phyloP scores from a whole-genome alignment of 2,329 filamentous ascomycete species.

The Aspergillus luchuensis region DNA sequence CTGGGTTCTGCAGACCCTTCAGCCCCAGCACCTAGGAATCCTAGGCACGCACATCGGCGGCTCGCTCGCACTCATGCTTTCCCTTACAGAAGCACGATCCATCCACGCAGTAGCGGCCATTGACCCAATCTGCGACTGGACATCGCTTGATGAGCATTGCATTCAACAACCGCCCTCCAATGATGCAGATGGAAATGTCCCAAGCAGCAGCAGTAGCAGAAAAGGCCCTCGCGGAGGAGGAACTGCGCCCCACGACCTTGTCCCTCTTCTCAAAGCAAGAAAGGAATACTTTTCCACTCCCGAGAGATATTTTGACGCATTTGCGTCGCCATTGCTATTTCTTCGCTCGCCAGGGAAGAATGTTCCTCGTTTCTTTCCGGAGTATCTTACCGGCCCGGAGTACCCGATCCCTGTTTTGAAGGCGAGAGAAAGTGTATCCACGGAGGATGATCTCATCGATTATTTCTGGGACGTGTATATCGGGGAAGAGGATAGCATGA shows the following conservation, averaged over 20 bases:
- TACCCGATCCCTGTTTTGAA: constrained; percentile 37
- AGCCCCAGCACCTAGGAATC: constrained; percentile 32
- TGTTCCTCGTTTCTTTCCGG: constrained; percentile 37
- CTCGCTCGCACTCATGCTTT: constrained; percentile 46
- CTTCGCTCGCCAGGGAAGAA: constrained; percentile 46
- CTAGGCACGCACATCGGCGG: constrained; percentile 43
- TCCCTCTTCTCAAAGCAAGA: constrained; percentile 40
- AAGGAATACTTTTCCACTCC: constrained; percentile 39
- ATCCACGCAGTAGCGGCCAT: constrained; percentile 37
- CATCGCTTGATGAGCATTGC: constrained; percentile 45
- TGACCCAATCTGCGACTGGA: constrained; percentile 45
- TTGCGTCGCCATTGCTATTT: constrained; percentile 47
- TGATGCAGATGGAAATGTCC: neutral
- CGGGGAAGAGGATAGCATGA: neutral
- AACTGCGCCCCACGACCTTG: constrained; percentile 33
- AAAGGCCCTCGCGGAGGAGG: neutral
- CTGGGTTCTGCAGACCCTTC: constrained; percentile 39
- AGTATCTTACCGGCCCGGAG: constrained; percentile 36
- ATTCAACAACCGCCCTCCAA: neutral
- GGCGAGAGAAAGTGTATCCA: neutral
- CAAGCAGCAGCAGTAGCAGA: neutral
- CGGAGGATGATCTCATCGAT: neutral
- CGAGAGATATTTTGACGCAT: constrained; percentile 46
- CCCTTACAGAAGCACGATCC: constrained; percentile 42
- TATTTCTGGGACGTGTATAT: constrained; percentile 16